These are phyloP conservation scores for Prunus kanzakura DNA, from an alignment of 306 rosid genomes.

Conservation along the genomic window DNA sequence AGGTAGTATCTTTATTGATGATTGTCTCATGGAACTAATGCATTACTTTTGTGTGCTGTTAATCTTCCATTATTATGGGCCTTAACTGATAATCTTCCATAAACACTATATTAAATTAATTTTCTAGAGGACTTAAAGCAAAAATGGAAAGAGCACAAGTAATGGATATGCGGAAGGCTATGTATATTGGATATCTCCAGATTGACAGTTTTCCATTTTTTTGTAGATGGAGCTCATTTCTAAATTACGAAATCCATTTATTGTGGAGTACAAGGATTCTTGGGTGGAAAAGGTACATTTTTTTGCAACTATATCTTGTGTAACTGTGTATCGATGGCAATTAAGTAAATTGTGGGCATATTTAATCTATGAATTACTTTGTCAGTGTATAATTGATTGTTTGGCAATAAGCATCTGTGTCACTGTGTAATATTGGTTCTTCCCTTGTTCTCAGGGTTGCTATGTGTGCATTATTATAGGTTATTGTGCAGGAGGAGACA, in stretches of 20 bases:
- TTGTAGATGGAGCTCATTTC: slow-evolving; percentile 95
- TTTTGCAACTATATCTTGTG: background rate
- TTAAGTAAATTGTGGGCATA: background rate
- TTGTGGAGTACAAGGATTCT: slow-evolving; percentile 99
- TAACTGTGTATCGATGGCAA: background rate
- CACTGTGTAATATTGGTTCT: slow-evolving; percentile 1
- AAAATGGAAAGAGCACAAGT: background rate
- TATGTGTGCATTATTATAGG: slow-evolving; percentile 95
- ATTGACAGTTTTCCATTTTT: slow-evolving; percentile 17
- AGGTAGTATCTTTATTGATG: slow-evolving; percentile 49
- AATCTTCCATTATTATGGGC: background rate
- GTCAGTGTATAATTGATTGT: too few relatives aligned
- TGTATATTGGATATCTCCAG: background rate
- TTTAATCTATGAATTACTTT: background rate
- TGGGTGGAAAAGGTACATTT: slow-evolving; percentile 94
- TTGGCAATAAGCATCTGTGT: background rate
- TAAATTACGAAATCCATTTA: slow-evolving; percentile 78
- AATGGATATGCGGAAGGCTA: background rate
- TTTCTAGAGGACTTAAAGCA: slow-evolving; percentile 1
- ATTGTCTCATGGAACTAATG: background rate
- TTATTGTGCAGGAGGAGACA: slow-evolving; percentile 96
- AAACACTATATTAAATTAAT: background rate
- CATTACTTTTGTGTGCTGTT: background rate
- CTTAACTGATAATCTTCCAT: background rate
- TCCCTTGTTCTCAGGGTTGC: slow-evolving; percentile 76